Conservation (phyloP, 2,329 filamentous ascomycete genomes). For the Neurospora crassa region DNA sequence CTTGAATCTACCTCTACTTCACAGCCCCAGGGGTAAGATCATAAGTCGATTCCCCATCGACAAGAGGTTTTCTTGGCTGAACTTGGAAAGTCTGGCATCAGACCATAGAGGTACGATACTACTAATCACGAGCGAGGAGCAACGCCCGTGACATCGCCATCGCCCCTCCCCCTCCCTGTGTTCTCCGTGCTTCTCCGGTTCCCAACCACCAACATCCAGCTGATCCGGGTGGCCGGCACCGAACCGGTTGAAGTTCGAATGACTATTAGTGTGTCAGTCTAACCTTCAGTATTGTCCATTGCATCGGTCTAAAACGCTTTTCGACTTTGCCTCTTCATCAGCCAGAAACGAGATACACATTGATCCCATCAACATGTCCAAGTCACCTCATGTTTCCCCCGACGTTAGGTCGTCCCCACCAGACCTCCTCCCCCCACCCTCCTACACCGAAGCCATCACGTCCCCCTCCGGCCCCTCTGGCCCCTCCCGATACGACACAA, state of each 20-base stretch:
- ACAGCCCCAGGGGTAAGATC: background rate
- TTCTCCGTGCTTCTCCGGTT: background rate
- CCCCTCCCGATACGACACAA: background rate
- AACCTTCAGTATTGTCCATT: background rate
- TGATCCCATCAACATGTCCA: conserved; percentile 8
- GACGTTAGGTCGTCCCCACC: conserved; percentile 1
- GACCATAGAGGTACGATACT: background rate
- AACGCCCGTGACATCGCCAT: background rate
- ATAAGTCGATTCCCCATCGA: background rate
- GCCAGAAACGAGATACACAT: background rate
- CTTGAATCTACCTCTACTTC: background rate
- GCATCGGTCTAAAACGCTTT: background rate
- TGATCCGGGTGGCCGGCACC: background rate
- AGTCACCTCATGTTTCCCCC: background rate
- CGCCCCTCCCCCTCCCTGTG: background rate
- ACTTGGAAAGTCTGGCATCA: background rate
- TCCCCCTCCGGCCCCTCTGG: conserved; percentile 2
- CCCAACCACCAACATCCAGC: background rate
- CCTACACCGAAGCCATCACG: conserved; percentile 16
- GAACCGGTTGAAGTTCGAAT: background rate
- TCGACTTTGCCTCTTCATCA: background rate
- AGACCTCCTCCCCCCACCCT: conserved; percentile 9
- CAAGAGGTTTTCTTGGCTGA: background rate
- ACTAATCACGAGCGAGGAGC: background rate
- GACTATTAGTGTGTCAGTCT: too few species aligned